These are phyloP conservation scores for Aspergillus fijiensis DNA, from an alignment of 2,329 filamentous ascomycete genomes.

Conservation along the genomic window DNA sequence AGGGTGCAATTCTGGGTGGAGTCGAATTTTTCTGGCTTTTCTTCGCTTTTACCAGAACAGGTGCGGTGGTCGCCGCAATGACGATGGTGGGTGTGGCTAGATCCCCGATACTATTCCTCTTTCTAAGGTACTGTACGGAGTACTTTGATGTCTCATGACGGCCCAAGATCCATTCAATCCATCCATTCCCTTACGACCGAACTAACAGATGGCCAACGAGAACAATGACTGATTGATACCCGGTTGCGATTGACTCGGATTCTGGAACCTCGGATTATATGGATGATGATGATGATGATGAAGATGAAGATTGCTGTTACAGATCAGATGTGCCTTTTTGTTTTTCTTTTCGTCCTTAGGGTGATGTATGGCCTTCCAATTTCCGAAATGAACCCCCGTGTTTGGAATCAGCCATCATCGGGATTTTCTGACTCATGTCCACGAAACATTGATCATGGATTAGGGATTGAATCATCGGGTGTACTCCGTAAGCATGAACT, in stretches of 20 bases:
- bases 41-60: slow-evolving; percentile 16
- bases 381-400: slow-evolving; percentile 9
- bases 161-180: slow-evolving; percentile 1
- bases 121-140: neutral
- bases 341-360: neutral
- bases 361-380: slow-evolving; percentile 1
- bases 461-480: slow-evolving; percentile 2
- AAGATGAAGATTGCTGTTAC: neutral
- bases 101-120: slow-evolving; percentile 2
- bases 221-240: slow-evolving; percentile 3
- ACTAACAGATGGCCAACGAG: neutral
- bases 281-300: neutral
- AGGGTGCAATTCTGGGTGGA: slow-evolving; percentile 15
- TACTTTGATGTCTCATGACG: neutral
- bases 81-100: slow-evolving; percentile 7
- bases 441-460: neutral
- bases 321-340: slow-evolving; percentile 6
- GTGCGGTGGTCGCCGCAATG: slow-evolving; percentile 14
- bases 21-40: slow-evolving; percentile 13
- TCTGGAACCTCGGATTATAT: neutral
- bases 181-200: neutral
- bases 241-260: neutral
- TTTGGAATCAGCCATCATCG: slow-evolving; percentile 6
- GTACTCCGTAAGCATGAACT: neutral
- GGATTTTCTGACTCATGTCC: neutral